phyloP scores from a whole-genome alignment of 2,329 filamentous ascomycete genomes.

The Chaetomium strumarium region DNA sequence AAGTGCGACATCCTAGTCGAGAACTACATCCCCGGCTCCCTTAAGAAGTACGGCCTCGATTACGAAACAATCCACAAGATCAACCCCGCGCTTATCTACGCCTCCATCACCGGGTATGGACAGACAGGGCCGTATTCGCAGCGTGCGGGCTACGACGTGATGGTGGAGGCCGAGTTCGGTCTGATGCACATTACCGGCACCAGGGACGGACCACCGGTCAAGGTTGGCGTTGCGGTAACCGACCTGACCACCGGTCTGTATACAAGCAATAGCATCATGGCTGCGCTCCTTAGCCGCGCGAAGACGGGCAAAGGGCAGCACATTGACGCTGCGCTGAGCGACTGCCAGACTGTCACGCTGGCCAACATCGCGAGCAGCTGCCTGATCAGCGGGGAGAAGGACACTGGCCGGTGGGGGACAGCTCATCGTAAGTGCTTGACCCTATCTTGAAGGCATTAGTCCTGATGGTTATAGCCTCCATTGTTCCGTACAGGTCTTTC shows the following conservation, averaged over 20 bases:
- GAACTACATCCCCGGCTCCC: conserved; percentile 85
- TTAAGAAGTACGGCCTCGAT: conserved; percentile 89
- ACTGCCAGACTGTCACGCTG: conserved; percentile 90
- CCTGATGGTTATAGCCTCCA: conserved; percentile 60
- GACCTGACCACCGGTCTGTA: conserved; percentile 94
- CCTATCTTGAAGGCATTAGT: not conserved
- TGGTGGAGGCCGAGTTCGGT: conserved; percentile 98
- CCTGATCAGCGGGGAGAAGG: conserved; percentile 79
- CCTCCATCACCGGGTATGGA: conserved; percentile 94
- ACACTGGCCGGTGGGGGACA: conserved; percentile 89
- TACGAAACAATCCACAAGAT: conserved; percentile 73
- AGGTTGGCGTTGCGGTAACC: conserved; percentile 95
- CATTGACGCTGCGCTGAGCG: conserved; percentile 84
- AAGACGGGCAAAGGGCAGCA: conserved; percentile 80
- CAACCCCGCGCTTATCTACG: conserved; percentile 85
- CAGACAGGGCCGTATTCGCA: conserved; percentile 87
- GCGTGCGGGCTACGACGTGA: conserved; percentile 94
- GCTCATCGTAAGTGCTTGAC: conserved; percentile 67
- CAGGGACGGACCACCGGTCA: conserved; percentile 84
- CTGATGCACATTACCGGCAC: conserved; percentile 97
- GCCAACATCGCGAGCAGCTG: conserved; percentile 94
- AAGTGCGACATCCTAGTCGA: conserved; percentile 92
- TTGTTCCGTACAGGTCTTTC: conserved; percentile 90
- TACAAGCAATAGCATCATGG: conserved; percentile 93
- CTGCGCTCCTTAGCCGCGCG: conserved; percentile 71